Base-by-base conservation (phyloP, 306 rosid genomes). In the Arachis hypogaea region DNA sequence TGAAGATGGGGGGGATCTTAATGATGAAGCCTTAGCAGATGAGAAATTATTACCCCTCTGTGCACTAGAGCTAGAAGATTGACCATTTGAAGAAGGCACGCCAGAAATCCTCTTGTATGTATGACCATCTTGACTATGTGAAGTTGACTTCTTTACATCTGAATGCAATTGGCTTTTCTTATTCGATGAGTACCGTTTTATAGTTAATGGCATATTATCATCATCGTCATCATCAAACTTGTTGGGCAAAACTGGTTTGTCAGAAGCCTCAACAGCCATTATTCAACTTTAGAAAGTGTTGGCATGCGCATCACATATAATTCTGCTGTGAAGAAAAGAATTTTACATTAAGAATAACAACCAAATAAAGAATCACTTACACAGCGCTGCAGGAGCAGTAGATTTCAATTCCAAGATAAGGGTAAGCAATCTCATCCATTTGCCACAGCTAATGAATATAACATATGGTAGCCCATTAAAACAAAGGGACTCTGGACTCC, bases 221-320 rank as follows among this genome's bases (percentile, higher is more conserved):
- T 77, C 85, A 0, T 73, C 73, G 11, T 58, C 82, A 11, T 49
- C 55, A 49, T 64, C 82, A n/a, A 49, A 59, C 7, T 59, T 63
- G 54, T 38, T 30, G 0, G 78, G 74, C 59, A 81, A 3, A 57
- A 54, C 77, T 11, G 77, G 70, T 80, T 77, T 81, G 69, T 18
- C 71, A n/a, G 85, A 73, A 80, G 82, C 67, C 75, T 84, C 87
- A 36, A 80, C 78, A 77, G 87, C 87, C 85, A 84, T 84, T 44
- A 77, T 81, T 55, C 81, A 77, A 69, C 65, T 42, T 47, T 50
- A 10, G 58, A 69, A 50, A 58, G 44, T 76, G 47, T 40, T 12
- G 22, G 74, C 80, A 80, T 60, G 73, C 57, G 63, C 69, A 79
- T 83, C 77, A 83, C 77, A 58, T 43, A 18, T 61, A 77, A 59